Base-by-base conservation (phyloP, 1,284 basidiomycete species). In the Leccinum pachyderme region DNA sequence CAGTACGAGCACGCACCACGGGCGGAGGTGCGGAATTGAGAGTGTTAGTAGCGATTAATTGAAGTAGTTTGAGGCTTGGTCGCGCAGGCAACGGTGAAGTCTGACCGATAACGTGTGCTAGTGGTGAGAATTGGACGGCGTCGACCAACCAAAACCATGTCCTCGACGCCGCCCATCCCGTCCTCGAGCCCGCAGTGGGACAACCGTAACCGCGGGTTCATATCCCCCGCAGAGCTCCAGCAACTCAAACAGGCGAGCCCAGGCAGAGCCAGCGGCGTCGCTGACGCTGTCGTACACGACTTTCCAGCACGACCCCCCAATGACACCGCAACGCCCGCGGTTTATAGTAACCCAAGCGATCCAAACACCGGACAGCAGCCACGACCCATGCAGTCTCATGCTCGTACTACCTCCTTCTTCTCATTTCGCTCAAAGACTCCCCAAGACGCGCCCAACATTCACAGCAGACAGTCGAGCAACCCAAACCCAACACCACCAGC, bases 1-100 rank as follows among this genome's bases (percentile, higher is more conserved):
- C 68, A 66, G 2, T 89, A 86, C 56, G 83, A 87, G 67, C 77
- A 78, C 58, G 74, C 74, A 6, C 73, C 78, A 7, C 63, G 53
- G 18, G 54, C 31, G 25, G 61, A 63, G 51, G 52, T 39, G 37
- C 53, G 54, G 13, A 57, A 54, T 25, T 53, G 52, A 61, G 44
- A 29, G 28, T 41, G 12, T 15, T 13, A 22, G n/a, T 31, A 2
- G 29, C 29, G 29, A 31, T 31, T 11, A 31, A 29, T 29, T 29
- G 28, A 29, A 37, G 35, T 37, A 37, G 18, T 39, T 39, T 39
- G 5, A 18, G 9, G 37, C 18, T 11, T 39, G n/a, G 37, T 39
- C 37, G 37, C 18, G 37, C 37, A 39, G 37, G 37, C 37, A n/a
- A 39, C 37, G 37, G 37, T 39, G 11, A 39, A 18, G 18, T 18